Evolutionary conservation across 2,329 filamentous ascomycete species (phyloP).

Genomic region (Scedosporium dehoogii): DNA sequence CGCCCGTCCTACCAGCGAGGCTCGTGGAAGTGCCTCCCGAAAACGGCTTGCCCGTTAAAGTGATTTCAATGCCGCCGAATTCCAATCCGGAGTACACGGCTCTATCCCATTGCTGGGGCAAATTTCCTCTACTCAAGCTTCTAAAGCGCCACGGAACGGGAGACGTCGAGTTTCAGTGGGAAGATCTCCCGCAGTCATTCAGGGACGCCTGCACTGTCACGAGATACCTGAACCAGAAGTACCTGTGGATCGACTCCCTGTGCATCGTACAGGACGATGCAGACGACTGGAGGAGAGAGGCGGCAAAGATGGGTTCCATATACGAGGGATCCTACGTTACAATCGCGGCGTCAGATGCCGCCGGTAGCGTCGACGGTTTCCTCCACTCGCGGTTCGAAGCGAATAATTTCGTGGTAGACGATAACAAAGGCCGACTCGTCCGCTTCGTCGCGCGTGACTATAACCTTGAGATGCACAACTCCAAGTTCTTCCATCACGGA

Average conservation of each 20-base stretch:
- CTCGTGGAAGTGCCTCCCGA: neutral
- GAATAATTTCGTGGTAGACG: neutral
- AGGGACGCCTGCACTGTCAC: constrained; percentile 7
- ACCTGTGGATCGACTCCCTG: constrained; percentile 18
- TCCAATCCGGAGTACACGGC: neutral
- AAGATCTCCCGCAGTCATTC: constrained; percentile 9
- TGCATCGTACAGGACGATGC: constrained; percentile 18
- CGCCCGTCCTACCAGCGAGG: neutral
- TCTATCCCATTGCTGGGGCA: neutral
- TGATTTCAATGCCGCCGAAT: neutral
- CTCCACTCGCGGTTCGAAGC: constrained; percentile 9
- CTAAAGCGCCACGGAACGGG: neutral
- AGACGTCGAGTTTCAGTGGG: constrained; percentile 8
- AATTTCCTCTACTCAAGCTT: neutral
- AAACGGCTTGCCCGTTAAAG: neutral
- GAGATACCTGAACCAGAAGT: constrained; percentile 3
- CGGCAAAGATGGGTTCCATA: constrained; percentile 18
- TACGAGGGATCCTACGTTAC: constrained; percentile 17
- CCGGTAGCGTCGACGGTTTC: constrained; percentile 13
- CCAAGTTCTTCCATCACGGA: constrained; percentile 2
- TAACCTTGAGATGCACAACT: neutral
- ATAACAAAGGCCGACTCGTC: neutral
- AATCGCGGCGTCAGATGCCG: constrained; percentile 14
- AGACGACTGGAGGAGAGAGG: constrained; percentile 16
- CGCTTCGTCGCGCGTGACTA: neutral